Conservation (phyloP, 1,284 basidiomycete species). For the Ganoderma meredithae region DNA sequence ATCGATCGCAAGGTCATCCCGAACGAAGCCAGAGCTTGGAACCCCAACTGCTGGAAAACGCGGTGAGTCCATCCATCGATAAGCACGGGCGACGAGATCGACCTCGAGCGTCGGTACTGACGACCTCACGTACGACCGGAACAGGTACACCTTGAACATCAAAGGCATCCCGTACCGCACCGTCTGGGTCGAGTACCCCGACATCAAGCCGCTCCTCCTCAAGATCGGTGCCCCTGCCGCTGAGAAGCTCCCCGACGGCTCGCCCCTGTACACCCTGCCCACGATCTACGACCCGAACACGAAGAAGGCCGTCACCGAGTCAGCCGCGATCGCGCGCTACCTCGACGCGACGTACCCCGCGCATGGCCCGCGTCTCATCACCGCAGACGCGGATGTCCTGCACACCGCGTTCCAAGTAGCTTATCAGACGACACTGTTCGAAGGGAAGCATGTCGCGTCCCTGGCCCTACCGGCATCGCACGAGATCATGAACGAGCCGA, state of each 20-base stretch:
- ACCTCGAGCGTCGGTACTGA: too few relatives aligned
- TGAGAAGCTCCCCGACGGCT: slow-evolving; percentile 31
- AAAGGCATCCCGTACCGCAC: slow-evolving; percentile 32
- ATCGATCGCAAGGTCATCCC: slow-evolving; percentile 32
- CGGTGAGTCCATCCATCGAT: slow-evolving; percentile 29
- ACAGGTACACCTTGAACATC: slow-evolving; percentile 43
- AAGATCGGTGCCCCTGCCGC: slow-evolving; percentile 41
- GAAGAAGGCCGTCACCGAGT: slow-evolving; percentile 40
- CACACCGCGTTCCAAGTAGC: slow-evolving; percentile 39
- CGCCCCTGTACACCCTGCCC: slow-evolving; percentile 42
- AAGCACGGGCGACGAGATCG: too few relatives aligned
- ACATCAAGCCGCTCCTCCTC: slow-evolving; percentile 41
- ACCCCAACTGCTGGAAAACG: slow-evolving; percentile 42
- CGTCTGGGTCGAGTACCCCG: slow-evolving; percentile 47
- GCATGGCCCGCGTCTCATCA: slow-evolving; percentile 35
- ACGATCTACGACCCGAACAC: slow-evolving; percentile 40
- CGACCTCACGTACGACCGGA: too few relatives aligned
- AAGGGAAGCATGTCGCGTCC: slow-evolving; percentile 20
- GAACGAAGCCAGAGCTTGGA: slow-evolving; percentile 34
- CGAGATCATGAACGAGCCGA: slow-evolving; percentile 36
- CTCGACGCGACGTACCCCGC: slow-evolving; percentile 44
- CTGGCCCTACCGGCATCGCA: slow-evolving; percentile 32
- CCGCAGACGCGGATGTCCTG: slow-evolving; percentile 34
- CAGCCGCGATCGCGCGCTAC: slow-evolving; percentile 41
- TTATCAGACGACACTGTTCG: slow-evolving; percentile 13